Evolutionary conservation across 257 asterid species (phyloP), one percentile per base, ranked within the genome.

Genomic region (Solanum lignicaule): DNA sequence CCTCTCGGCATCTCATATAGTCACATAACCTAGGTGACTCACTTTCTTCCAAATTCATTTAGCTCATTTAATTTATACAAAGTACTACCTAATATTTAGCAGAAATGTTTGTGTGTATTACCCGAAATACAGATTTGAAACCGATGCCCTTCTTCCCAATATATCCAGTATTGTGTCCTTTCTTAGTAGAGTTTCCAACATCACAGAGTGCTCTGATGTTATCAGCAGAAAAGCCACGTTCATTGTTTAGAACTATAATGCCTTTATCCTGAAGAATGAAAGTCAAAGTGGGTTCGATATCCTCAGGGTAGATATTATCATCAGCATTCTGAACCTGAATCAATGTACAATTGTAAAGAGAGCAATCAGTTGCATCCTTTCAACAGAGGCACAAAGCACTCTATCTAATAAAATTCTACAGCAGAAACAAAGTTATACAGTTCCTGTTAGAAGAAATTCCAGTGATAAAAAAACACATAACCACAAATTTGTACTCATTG

Each of bases 141-240:
- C 99, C 99, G 83, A 97, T 97, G 93, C 99, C 99, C 91, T 97
- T 97, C 96, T 97, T 97, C 89, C 99, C 99, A 87, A 97, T 97
- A 91, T 94, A 95, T 91, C 99, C 99, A 90, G 95, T 91, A 88
- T 60, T 91, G 35, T 84, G 89, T 86, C 92, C 95, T 86, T 82
- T 93, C 88, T 97, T 97, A 48, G 99, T 95, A 46, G 99, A 97
- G 91, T 94, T 97, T 85, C 99, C 99, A 86, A 97, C 95, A 90
- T 97, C 99, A 85, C 99, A 97, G 87, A 97, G 98, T 35, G 99
- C 98, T 89, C 95, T 94, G 85, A 97, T 93, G 91, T 97, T 96
- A 75, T 91, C 91, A 55, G 91, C 95, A 55, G 93, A 93, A 91
- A 97, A 97, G 65, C 99, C 99, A 60, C 90, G 92, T 93, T 97